Evolutionary conservation across 495 filamentous ascomycete species (phyloP), one percentile per base, ranked within the genome.

Genomic region (Podospora tetraspora): DNA sequence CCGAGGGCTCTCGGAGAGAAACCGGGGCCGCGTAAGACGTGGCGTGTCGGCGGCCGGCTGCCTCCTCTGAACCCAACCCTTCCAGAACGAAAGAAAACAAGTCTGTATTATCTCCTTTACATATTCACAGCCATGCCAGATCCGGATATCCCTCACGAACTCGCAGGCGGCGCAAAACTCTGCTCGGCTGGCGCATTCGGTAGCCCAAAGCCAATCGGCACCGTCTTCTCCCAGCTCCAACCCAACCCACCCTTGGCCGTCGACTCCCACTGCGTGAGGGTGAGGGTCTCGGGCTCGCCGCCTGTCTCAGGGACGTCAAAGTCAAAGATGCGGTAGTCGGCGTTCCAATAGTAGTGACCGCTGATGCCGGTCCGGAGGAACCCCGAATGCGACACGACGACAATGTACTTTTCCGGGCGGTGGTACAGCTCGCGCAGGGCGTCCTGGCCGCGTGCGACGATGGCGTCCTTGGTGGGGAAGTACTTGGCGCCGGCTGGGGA

Each of bases 281-380:
- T 69, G 57, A 74, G 78, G 2, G 63, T 68, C 29, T 73, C 76
- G 19, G 59, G 59, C 22, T 29, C 59, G 24, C 24, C 43, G 43
- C 43, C 75, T 0, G 56, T 63, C 30, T 73, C 62, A 3, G 67
- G 66, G 24, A 78, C 76, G 32, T 77, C 81, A 66, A 88, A 86
- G 3, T 88, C 84, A 70, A 89, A 89, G 57, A 90, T 77, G 10
- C 87, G 80, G 70, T 84, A 90, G 70, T 90, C 87, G 8, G 83
- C 87, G 70, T 90, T 90, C 59, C 79, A 80, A 68, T 79, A 88
- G 72, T 75, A 78, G 22, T 75, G 75, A 4, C 82, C 77, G 7
- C 79, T 79, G 25, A 88, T 79, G 6, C 76, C 81, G 21, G 76
- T 60, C 13, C 85, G 70, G 62, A 89, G 70, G 70, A 89, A 89